These are phyloP conservation scores for Magnolia officinalis DNA, from an alignment of 164 flowering plant species.

Conservation along the genomic window DNA sequence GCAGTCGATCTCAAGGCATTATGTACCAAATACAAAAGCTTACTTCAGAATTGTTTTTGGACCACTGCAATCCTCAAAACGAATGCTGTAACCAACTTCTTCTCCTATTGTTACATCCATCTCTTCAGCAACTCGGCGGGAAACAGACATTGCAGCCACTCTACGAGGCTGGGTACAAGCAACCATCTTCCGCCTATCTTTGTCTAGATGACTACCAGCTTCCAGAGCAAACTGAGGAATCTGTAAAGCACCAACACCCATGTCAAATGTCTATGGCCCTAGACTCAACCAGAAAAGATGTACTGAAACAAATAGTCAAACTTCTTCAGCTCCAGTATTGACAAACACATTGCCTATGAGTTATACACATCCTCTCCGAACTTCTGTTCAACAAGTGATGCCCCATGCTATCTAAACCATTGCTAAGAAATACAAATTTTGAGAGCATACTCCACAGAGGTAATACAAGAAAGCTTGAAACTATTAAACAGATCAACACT, in stretches of 20 bases:
- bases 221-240: slow-evolving; percentile 93
- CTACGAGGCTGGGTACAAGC: slow-evolving; percentile 96
- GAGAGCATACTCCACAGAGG: too few relatives aligned
- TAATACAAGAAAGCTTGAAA: too few relatives aligned
- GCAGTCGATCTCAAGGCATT: neutral
- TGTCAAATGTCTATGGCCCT: neutral
- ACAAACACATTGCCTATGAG: too few relatives aligned
- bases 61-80: slow-evolving; percentile 93
- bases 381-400: neutral
- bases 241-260: slow-evolving; percentile 33
- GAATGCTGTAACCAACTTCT: slow-evolving; percentile 98
- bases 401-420: too few relatives aligned
- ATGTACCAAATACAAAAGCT: slow-evolving; percentile 6
- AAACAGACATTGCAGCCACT: slow-evolving; percentile 99
- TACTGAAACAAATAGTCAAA: neutral
- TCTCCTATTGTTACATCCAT: slow-evolving; percentile 98
- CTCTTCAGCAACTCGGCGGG: slow-evolving; percentile 96
- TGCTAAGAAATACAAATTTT: too few relatives aligned
- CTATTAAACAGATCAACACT: too few relatives aligned
- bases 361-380: neutral
- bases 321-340: too few relatives aligned
- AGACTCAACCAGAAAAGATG: neutral
- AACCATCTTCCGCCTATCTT: slow-evolving; percentile 60
- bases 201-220: slow-evolving; percentile 46
- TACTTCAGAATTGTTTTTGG: slow-evolving; percentile 85